phyloP scores from a whole-genome alignment of 345 rosid genomes.

The Ailanthus altissimus region DNA sequence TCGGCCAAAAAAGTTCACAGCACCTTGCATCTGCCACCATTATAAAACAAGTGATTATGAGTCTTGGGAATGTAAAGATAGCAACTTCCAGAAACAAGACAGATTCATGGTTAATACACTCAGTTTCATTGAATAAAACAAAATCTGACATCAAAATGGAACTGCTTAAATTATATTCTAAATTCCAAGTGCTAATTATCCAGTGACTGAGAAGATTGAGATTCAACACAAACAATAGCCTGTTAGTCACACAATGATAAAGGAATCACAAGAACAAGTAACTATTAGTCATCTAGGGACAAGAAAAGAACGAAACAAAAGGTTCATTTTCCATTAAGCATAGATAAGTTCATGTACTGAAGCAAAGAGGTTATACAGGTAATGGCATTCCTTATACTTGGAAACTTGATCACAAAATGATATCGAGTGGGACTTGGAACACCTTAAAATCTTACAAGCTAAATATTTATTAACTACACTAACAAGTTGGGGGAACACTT shows the following conservation, averaged over 20 bases:
- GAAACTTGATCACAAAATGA: background rate
- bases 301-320: background rate
- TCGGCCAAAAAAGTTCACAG: slow-evolving; percentile 79
- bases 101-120: background rate
- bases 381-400: background rate
- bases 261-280: background rate
- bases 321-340: background rate
- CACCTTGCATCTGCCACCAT: slow-evolving; percentile 78
- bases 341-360: background rate
- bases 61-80: background rate
- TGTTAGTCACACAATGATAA: background rate
- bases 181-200: slow-evolving; percentile 4
- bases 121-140: background rate
- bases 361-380: background rate
- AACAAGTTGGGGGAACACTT: background rate
- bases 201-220: background rate
- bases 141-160: slow-evolving; percentile 2
- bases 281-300: background rate
- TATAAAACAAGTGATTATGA: slow-evolving; percentile 4
- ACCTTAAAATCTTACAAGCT: background rate
- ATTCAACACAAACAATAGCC: background rate
- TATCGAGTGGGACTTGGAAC: background rate
- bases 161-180: background rate
- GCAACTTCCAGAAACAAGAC: background rate
- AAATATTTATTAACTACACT: background rate